A percentile compares a stretch with the other conserved stretches of the same genome.
Conservation (phyloP, 78 protist species). For the Monosiga brevicollis region DNA sequence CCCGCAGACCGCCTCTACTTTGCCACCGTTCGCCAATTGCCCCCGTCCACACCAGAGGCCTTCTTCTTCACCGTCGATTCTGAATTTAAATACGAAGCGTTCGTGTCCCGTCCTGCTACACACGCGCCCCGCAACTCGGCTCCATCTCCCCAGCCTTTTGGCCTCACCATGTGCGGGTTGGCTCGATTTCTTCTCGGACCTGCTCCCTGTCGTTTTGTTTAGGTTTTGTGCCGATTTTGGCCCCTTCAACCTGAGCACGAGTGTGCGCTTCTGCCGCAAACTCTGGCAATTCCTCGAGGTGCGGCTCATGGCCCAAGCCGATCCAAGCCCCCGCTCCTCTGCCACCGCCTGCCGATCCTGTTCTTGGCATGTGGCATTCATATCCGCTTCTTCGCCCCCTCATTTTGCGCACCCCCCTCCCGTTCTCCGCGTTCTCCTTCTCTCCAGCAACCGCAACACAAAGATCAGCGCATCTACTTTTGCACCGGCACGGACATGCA, state of each 20-base stretch:
- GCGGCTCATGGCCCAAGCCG: background rate
- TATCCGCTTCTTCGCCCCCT: too few species aligned
- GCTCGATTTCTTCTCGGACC: too few species aligned
- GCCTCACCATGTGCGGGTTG: too few species aligned
- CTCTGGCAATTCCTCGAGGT: constrained; percentile 18
- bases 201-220: too few species aligned
- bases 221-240: constrained; percentile 72
- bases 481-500: background rate
- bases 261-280: constrained; percentile 23
- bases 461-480: too few species aligned
- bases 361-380: background rate
- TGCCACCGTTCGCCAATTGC: background rate
- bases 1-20: constrained; percentile 5
- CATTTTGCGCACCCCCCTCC: background rate
- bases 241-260: constrained; percentile 59
- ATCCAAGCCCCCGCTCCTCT: background rate
- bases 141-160: too few species aligned
- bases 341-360: constrained; percentile 4
- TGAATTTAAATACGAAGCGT: constrained; percentile 57
- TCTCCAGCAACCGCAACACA: background rate
- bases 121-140: too few species aligned
- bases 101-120: too few species aligned
- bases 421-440: background rate
- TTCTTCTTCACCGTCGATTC: constrained; percentile 35
- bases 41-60: background rate